Evolutionary conservation across 352 stramenopile species (phyloP).

Genomic region (Phytopythium litorale): DNA sequence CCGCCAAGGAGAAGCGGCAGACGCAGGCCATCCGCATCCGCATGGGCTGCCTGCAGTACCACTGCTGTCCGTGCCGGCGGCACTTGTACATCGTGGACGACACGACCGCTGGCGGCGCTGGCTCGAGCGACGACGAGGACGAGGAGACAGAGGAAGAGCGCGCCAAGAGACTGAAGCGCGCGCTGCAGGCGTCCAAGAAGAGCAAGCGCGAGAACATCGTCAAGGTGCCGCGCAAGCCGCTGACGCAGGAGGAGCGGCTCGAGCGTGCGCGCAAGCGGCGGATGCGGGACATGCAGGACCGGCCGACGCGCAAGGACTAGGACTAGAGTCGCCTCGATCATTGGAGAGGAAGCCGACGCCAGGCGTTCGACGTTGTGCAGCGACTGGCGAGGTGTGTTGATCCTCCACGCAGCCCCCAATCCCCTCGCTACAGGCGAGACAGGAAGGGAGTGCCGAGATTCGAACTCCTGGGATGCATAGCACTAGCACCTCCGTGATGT

Average conservation of each 20-base stretch:
- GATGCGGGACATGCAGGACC: slow-evolving; percentile 65
- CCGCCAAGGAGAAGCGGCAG: slow-evolving; percentile 47
- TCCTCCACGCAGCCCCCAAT: no score
- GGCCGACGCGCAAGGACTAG: slow-evolving; percentile 51
- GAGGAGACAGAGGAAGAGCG: slow-evolving; percentile 26
- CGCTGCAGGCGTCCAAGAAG: slow-evolving; percentile 11
- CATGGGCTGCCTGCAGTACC: slow-evolving; percentile 66
- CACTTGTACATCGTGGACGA: slow-evolving; percentile 58
- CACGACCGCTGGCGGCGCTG: slow-evolving; percentile 19
- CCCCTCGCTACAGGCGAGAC: no score
- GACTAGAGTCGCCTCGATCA: no score
- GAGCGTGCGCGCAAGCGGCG: slow-evolving; percentile 59
- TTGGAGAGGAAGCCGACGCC: no score
- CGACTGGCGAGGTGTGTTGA: no score
- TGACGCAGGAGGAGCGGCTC: slow-evolving; percentile 65
- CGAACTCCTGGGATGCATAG: no score
- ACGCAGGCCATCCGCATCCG: slow-evolving; percentile 50
- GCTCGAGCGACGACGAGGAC: slow-evolving; percentile 29
- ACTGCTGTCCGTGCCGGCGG: slow-evolving; percentile 59
- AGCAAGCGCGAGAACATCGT: slow-evolving; percentile 48
- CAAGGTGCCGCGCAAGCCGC: slow-evolving; percentile 46
- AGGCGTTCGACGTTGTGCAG: no score
- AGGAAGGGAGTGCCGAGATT: no score
- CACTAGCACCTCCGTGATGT: no score
- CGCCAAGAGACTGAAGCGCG: slow-evolving; percentile 12